Base-by-base conservation (phyloP, 257 asterid species). In the Solanum chaucha region DNA sequence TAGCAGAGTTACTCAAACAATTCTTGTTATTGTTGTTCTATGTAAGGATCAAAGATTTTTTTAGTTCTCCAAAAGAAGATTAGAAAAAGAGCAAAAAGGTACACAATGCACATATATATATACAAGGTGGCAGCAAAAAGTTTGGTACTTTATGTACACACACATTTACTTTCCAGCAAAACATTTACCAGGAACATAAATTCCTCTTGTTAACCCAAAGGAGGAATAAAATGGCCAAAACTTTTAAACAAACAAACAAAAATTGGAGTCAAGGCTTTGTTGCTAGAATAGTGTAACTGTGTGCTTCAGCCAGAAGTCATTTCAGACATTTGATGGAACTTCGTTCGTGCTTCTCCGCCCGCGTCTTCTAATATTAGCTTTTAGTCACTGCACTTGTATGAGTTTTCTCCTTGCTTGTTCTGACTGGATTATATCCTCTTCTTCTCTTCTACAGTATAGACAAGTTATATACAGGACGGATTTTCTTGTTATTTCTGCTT, bases 401-500 rank as follows among this genome's bases (percentile, higher is more conserved):
- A 28, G 68, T 28, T 28, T 9, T 44, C 84, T 28, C 10, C 28
- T 41, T 41, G 61, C 64, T 41, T 13, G 84, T 78, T 26, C 24
- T 17, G 68, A 81, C 85, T 28, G 41, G 85, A 81, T 81, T 3
- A 81, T 48, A 48, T 48, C 82, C 20, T 81, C n/a, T 48, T 28
- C 65, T 48, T 17, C 40, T 80, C 11, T 9, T 28, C 41, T 17
- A 48, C 1, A 48, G 36, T 10, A 28, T 48, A 48, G 13, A 26
- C 20, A 48, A 81, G 68, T 48, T 9, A 5, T 30, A 48, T 75
- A 75, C 5, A 6, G 28, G 28, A 36, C 3, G 51, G 59, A 10
- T 81, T 46, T 80, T 80, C 85, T 55, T 61, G 10, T 36, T 89
- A 94, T 89, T 94, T 94, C 87, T 90, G 88, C 87, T 90, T 87